A percentile compares a stretch with the other conserved stretches of the same genome.
Conservation (phyloP, 257 asterid genomes). For the Ballota nigra region DNA sequence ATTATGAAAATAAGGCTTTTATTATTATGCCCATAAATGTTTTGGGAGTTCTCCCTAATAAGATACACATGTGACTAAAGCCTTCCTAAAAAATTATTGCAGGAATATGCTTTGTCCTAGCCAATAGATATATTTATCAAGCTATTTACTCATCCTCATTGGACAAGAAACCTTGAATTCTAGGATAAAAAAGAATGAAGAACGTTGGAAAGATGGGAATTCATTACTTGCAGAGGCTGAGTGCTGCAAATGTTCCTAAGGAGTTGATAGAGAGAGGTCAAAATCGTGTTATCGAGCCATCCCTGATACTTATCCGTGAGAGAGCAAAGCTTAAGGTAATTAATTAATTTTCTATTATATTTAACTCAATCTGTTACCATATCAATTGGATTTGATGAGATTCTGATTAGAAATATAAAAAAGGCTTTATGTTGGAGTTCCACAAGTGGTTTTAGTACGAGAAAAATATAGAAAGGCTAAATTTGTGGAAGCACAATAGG, state of each 20-base stretch:
- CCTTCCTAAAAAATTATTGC: too few relatives aligned
- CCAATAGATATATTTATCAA: too few relatives aligned
- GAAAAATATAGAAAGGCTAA: not conserved
- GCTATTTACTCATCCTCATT: not conserved
- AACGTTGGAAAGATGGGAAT: slow-evolving; percentile 69
- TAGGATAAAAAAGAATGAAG: slow-evolving; percentile 47
- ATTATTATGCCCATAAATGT: not conserved
- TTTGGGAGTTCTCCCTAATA: too few relatives aligned
- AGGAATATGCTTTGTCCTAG: too few relatives aligned
- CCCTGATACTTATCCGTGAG: slow-evolving; percentile 93
- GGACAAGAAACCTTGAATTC: slow-evolving; percentile 14
- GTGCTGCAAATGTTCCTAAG: slow-evolving; percentile 74
- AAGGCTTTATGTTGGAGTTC: not conserved
- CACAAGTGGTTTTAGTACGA: not conserved
- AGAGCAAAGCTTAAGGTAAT: slow-evolving; percentile 95
- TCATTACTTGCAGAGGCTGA: slow-evolving; percentile 61
- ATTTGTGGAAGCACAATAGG: not conserved
- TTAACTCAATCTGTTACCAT: not conserved
- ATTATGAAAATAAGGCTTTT: not conserved
- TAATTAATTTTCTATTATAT: not conserved
- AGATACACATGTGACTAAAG: too few relatives aligned
- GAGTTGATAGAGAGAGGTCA: slow-evolving; percentile 91
- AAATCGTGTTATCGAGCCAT: slow-evolving; percentile 94
- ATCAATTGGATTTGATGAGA: not conserved
- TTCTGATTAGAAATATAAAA: not conserved